phyloP scores from a whole-genome alignment of 805 yeast genomes.

The Candida nonsorbophila region DNA sequence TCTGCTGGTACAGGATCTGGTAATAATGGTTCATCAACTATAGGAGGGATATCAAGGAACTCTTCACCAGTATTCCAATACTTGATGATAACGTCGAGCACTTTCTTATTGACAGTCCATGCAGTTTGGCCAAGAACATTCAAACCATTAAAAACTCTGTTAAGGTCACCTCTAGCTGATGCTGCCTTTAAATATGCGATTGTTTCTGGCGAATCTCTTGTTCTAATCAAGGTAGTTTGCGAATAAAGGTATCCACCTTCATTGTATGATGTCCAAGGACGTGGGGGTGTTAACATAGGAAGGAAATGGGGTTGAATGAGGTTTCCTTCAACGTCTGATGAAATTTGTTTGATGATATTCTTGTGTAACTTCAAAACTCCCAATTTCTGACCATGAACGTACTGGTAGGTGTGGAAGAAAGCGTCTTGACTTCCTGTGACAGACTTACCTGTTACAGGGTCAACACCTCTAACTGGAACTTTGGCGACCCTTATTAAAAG shows the following conservation, averaged over 20 bases:
- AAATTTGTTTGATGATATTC: constrained; percentile 57
- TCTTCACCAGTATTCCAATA: constrained; percentile 84
- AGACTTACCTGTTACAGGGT: constrained; percentile 67
- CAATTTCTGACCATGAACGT: constrained; percentile 66
- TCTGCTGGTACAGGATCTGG: constrained; percentile 51
- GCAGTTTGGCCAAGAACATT: constrained; percentile 83
- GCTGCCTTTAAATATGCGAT: constrained; percentile 85
- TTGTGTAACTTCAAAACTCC: constrained; percentile 81
- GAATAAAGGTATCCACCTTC: constrained; percentile 81
- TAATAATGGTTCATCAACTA: constrained; percentile 38
- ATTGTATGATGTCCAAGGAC: constrained; percentile 78
- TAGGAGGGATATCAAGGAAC: constrained; percentile 67
- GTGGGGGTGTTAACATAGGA: constrained; percentile 92
- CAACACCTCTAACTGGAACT: constrained; percentile 71
- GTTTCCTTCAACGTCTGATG: constrained; percentile 58
- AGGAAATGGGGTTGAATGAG: constrained; percentile 78
- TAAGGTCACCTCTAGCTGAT: constrained; percentile 59
- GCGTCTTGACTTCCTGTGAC: constrained; percentile 85
- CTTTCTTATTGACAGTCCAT: constrained; percentile 81
- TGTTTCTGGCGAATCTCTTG: constrained; percentile 85
- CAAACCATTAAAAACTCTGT: constrained; percentile 69
- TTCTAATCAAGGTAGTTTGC: constrained; percentile 61
- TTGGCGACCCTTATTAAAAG: constrained; percentile 76
- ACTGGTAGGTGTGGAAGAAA: constrained; percentile 82
- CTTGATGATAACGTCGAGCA: constrained; percentile 63